Evolutionary conservation across 495 filamentous ascomycete genomes (phyloP).

Genomic region (Penicillium manginii): DNA sequence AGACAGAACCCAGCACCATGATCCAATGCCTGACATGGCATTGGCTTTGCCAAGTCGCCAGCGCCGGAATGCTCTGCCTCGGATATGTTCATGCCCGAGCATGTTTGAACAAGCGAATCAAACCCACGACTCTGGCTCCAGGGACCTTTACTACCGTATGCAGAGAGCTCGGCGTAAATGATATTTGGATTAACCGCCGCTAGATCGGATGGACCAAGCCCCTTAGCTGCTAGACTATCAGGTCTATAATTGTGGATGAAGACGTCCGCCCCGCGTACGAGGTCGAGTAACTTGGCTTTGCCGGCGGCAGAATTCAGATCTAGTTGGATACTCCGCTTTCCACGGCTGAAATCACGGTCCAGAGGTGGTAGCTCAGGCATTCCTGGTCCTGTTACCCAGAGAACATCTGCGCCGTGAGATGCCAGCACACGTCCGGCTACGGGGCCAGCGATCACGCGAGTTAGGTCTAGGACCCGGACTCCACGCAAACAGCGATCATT

Average conservation of each 20-base stretch:
- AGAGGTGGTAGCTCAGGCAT: conserved; percentile 67
- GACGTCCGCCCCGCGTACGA: conserved; percentile 50
- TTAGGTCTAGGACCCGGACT: conserved; percentile 59
- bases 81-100: conserved; percentile 43
- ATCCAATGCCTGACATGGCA: conserved; percentile 56
- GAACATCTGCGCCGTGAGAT: conserved; percentile 61
- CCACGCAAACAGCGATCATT: conserved; percentile 23
- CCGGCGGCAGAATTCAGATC: conserved; percentile 63
- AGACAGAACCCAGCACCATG: conserved; percentile 66
- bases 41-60: conserved; percentile 64
- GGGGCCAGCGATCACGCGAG: conserved; percentile 55
- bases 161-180: conserved; percentile 65
- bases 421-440: conserved; percentile 60
- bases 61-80: conserved; percentile 51
- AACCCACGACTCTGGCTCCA: conserved; percentile 41
- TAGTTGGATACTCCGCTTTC: conserved; percentile 55
- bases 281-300: conserved; percentile 48
- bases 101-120: conserved; percentile 51
- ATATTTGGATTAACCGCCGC: conserved; percentile 44
- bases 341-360: conserved; percentile 68
- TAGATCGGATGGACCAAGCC: conserved; percentile 53
- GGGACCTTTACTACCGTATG: conserved; percentile 52
- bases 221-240: conserved; percentile 54
- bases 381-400: conserved; percentile 64
- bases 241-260: conserved; percentile 63